These are phyloP conservation scores for Penicillium canariense DNA, from an alignment of 495 filamentous ascomycete species.

Conservation along the genomic window DNA sequence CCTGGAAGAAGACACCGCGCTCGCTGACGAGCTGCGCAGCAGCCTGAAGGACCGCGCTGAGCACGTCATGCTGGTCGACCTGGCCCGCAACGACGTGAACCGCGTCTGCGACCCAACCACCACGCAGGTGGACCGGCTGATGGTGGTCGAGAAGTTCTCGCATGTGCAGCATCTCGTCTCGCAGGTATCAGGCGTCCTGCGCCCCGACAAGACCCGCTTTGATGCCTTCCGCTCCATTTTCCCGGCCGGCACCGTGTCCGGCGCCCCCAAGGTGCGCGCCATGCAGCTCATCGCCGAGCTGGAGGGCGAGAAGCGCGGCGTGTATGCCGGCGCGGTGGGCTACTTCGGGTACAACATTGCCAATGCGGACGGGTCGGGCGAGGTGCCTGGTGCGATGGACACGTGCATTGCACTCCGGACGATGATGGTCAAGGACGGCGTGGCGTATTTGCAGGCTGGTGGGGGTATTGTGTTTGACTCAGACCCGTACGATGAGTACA, in stretches of 20 bases:
- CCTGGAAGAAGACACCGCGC: slow-evolving; percentile 70
- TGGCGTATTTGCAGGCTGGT: slow-evolving; percentile 93
- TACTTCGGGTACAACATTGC: slow-evolving; percentile 58
- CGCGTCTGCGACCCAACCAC: slow-evolving; percentile 89
- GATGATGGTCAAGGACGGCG: slow-evolving; percentile 88
- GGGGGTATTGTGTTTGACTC: slow-evolving; percentile 97
- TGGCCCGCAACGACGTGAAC: slow-evolving; percentile 95
- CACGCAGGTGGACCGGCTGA: slow-evolving; percentile 84
- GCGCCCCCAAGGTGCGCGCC: slow-evolving; percentile 91
- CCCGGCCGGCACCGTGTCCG: slow-evolving; percentile 89
- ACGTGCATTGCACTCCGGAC: slow-evolving; percentile 97
- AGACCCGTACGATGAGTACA: slow-evolving; percentile 88
- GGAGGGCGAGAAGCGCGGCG: slow-evolving; percentile 87
- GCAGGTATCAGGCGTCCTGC: slow-evolving; percentile 85
- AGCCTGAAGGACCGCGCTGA: slow-evolving; percentile 94
- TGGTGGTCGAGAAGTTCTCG: slow-evolving; percentile 93
- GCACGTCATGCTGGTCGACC: slow-evolving; percentile 98
- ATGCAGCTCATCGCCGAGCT: slow-evolving; percentile 97
- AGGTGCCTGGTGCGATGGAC: slow-evolving; percentile 84
- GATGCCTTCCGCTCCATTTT: slow-evolving; percentile 96
- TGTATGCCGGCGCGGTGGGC: slow-evolving; percentile 96
- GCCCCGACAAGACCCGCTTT: slow-evolving; percentile 82
- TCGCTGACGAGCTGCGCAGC: slow-evolving; percentile 73
- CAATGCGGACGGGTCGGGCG: slow-evolving; percentile 35
- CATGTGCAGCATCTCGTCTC: slow-evolving; percentile 97